Conservation (phyloP, 805 yeast species). For the Candida stauntonica region DNA sequence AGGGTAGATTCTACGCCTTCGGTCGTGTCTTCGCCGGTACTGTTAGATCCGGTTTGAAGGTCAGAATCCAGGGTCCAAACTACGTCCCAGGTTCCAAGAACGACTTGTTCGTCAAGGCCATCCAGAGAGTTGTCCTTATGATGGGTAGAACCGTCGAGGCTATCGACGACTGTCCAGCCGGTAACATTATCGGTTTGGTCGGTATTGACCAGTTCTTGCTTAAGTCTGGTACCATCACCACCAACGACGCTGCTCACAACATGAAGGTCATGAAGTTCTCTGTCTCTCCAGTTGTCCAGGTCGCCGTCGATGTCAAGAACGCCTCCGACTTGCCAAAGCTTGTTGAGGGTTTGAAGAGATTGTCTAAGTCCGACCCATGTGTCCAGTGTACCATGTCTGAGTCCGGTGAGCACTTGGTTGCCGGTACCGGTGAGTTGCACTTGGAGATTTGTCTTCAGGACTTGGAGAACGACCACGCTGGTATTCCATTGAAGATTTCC, state of each 20-base stretch:
- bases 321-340: constrained; percentile 99
- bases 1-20: constrained; percentile 99
- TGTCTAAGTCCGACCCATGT: constrained; percentile 99
- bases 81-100: constrained; percentile 98
- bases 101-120: constrained; percentile 92
- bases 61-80: constrained; percentile 99
- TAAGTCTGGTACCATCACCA: constrained; percentile 98
- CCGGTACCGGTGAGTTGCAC: constrained; percentile 99
- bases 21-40: constrained; percentile 99
- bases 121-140: constrained; percentile 99
- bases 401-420: constrained; percentile 99
- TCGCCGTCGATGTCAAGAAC: constrained; percentile 99
- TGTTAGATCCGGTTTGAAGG: constrained; percentile 97
- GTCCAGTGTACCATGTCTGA: constrained; percentile 81
- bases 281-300: constrained; percentile 99
- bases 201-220: constrained; percentile 99
- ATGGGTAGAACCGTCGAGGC: constrained; percentile 99
- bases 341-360: constrained; percentile 99
- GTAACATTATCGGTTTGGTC: constrained; percentile 99
- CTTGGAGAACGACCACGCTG: constrained; percentile 98
- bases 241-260: constrained; percentile 96
- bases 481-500: constrained; percentile 96
- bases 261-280: constrained; percentile 99
- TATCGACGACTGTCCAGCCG: constrained; percentile 99
- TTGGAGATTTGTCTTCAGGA: constrained; percentile 96